These are phyloP conservation scores for Phytophthora agathidicida DNA, from an alignment of 352 stramenopile genomes.

Conservation along the genomic window DNA sequence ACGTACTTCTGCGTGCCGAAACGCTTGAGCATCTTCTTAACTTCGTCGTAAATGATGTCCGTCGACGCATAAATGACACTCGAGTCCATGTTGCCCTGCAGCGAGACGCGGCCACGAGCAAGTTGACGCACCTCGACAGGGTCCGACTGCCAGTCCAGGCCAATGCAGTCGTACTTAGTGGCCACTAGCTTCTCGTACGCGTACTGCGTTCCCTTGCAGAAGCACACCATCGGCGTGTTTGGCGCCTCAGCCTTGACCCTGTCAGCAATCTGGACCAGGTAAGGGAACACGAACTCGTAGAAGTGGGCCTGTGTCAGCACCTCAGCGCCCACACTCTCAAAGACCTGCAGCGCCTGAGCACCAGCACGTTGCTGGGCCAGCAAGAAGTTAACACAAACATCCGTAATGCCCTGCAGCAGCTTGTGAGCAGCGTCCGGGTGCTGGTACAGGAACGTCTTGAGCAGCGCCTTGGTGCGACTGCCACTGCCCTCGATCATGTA, in stretches of 20 bases:
- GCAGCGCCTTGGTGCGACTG: conserved; percentile 94
- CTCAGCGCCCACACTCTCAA: conserved; percentile 96
- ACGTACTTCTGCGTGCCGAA: conserved; percentile 97
- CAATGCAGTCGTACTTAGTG: conserved; percentile 95
- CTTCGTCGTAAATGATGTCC: conserved; percentile 85
- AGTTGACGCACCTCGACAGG: conserved; percentile 84
- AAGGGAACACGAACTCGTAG: conserved; percentile 95
- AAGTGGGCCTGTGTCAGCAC: conserved; percentile 95
- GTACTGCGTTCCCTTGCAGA: conserved; percentile 88
- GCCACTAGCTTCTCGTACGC: conserved; percentile 69
- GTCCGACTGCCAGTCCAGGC: conserved; percentile 95
- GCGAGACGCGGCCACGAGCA: conserved; percentile 68
- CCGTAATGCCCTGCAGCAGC: conserved; percentile 94
- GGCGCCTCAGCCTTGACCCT: conserved; percentile 76
- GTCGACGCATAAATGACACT: conserved; percentile 86
- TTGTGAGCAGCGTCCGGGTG: conserved; percentile 91
- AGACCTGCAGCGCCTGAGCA: conserved; percentile 96
- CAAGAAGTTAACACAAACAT: conserved; percentile 97
- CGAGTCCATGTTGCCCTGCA: conserved; percentile 95
- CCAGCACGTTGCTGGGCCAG: conserved; percentile 93
- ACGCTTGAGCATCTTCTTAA: conserved; percentile 94
- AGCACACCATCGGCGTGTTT: conserved; percentile 78
- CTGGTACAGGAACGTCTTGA: conserved; percentile 96
- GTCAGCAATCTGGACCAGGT: conserved; percentile 82
- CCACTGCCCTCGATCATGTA: conserved; percentile 99